Evolutionary conservation across 148 eudicot species (phyloP), one percentile per base, ranked within the genome.

Genomic region (Cornus florida): DNA sequence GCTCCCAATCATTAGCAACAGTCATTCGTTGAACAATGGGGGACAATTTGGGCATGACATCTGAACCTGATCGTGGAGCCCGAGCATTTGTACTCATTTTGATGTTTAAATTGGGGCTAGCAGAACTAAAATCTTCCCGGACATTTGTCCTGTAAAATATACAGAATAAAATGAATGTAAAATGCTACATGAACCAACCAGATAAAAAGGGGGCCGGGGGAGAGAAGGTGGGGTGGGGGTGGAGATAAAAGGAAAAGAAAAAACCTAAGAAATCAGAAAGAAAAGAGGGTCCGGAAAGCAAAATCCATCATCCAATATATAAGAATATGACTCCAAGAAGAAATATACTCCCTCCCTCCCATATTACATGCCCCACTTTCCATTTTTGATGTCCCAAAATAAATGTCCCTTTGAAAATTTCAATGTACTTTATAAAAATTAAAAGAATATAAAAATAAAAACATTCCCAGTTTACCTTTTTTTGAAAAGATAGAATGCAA

Each of bases 51-150:
- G 88, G 90, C 32, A 81, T 73, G 79, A 79, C 79, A 75, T 83
- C 84, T 59, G 86, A 77, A 80, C 88, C 85, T 76, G 91, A 90
- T 46, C 91, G 88, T 31, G 90, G 89, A 76, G 84, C 90, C 64
- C 92, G 86, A 75, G 83, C 76, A 80, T 81, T 72, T 62, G 90
- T 80, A 67, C 77, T 83, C 78, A 84, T 70, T 77, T 86, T 92
- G 74, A 82, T 77, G 82, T 80, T 90, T 70, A 90, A 85, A 17
- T 88, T 88, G 64, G 90, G 89, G 75, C 89, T 92, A 31, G 87
- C 85, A 68, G 87, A 81, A 79, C 81, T 81, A 69, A 84, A 83
- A 20, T 89, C 91, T 78, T 91, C 95, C 68, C 91, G 78, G 20
- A 82, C 69, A 84, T 76, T 81, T 56, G 80, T 60, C 85, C 93